phyloP scores from a whole-genome alignment of 306 rosid genomes.

The Dalbergia cochinchinensis region DNA sequence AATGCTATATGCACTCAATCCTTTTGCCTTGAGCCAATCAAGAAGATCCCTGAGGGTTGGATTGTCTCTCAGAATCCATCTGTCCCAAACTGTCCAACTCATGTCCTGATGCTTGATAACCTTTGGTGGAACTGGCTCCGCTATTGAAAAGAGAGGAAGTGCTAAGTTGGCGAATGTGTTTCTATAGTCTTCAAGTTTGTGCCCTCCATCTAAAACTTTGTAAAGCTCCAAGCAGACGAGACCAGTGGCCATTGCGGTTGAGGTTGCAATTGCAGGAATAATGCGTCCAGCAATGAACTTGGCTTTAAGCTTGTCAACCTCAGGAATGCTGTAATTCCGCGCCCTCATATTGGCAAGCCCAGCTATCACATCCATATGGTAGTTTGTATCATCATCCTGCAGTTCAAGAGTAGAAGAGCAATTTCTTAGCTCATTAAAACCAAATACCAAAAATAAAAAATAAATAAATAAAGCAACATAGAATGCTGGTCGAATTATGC shows the following conservation, averaged over 20 bases:
- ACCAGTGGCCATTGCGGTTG: constrained; percentile 98
- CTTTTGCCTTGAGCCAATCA: constrained; percentile 75
- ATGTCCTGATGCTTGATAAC: constrained; percentile 73
- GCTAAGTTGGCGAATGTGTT: constrained; percentile 94
- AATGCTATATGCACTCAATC: constrained; percentile 84
- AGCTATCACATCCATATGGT: constrained; percentile 88
- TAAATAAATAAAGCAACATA: neutral
- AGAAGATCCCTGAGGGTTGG: constrained; percentile 85
- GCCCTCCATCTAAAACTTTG: constrained; percentile 82
- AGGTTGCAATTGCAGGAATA: constrained; percentile 96
- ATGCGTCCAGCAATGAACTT: constrained; percentile 93
- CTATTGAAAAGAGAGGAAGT: constrained; percentile 87
- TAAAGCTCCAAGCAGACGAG: constrained; percentile 94
- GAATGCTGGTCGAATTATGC: no score
- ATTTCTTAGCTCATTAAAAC: neutral
- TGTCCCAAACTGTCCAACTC: constrained; percentile 99
- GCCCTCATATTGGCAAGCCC: constrained; percentile 98
- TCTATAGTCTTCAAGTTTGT: constrained; percentile 86
- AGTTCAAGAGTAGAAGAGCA: constrained; percentile 8
- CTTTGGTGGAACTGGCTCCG: constrained; percentile 93
- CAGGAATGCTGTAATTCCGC: constrained; percentile 85
- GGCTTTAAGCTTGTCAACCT: constrained; percentile 92
- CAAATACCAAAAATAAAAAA: neutral
- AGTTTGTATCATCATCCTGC: constrained; percentile 94
- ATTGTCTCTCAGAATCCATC: constrained; percentile 79